These are phyloP conservation scores for Blastobotrys robertii DNA, from an alignment of 805 yeast genomes.

Conservation along the genomic window DNA sequence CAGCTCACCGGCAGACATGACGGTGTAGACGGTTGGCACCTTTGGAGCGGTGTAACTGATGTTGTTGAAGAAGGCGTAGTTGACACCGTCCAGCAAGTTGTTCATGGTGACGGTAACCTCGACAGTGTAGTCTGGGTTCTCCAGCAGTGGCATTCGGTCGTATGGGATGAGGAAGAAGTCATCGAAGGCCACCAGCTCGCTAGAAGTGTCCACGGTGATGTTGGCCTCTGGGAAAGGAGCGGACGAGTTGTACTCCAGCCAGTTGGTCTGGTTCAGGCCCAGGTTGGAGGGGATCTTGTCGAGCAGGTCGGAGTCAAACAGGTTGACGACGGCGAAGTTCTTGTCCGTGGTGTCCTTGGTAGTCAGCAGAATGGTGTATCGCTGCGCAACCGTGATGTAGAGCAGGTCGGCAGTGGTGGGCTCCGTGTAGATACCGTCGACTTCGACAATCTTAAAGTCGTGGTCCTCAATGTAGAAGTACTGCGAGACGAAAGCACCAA, in stretches of 20 bases:
- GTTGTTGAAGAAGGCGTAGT: conserved; percentile 95
- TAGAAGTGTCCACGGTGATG: conserved; percentile 31
- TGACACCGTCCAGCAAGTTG: conserved; percentile 75
- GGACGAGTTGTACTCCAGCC: conserved; percentile 46
- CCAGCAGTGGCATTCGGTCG: conserved; percentile 42
- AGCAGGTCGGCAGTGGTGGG: conserved; percentile 58
- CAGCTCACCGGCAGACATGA: conserved; percentile 48
- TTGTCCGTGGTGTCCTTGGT: conserved; percentile 53
- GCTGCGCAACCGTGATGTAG: conserved; percentile 85
- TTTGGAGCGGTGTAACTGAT: conserved; percentile 68
- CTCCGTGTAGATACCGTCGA: conserved; percentile 84
- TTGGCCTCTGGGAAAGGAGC: conserved; percentile 37
- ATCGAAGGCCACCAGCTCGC: conserved; percentile 47
- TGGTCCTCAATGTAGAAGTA: conserved; percentile 85
- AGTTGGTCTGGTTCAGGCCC: conserved; percentile 63
- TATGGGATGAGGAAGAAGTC: conserved; percentile 70
- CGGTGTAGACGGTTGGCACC: conserved; percentile 79
- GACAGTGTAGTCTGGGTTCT: conserved; percentile 57
- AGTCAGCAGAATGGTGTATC: conserved; percentile 69
- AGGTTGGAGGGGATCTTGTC: conserved; percentile 63
- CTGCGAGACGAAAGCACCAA: conserved; percentile 89
- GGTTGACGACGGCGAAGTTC: conserved; percentile 77
- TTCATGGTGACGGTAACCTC: conserved; percentile 74
- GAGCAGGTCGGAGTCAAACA: conserved; percentile 73
- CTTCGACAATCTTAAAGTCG: conserved; percentile 74